Evolutionary conservation across 306 rosid species (phyloP).

Genomic region (Fagus crenata): DNA sequence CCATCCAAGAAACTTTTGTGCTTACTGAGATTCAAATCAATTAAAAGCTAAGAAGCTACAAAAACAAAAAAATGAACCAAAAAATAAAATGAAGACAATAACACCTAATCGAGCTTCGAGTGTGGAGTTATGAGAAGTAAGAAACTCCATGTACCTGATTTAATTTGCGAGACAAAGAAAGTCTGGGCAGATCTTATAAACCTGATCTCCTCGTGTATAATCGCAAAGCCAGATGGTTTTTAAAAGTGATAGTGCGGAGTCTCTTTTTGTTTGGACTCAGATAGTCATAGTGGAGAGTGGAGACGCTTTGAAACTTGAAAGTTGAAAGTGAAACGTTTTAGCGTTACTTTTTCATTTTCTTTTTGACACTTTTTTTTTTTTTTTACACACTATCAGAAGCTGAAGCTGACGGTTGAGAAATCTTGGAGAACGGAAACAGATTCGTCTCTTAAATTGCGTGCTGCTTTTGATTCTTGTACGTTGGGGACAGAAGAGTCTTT

Average conservation of each 20-base stretch:
- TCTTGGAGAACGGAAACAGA: too few species aligned
- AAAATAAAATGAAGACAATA: background rate
- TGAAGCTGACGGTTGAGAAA: too few species aligned
- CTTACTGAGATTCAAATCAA: conserved; percentile 19
- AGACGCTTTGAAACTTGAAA: too few species aligned
- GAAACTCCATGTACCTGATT: background rate
- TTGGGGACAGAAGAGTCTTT: background rate
- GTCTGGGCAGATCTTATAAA: background rate
- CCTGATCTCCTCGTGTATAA: too few species aligned
- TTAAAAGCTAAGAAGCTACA: conserved; percentile 17
- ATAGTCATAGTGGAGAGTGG: too few species aligned
- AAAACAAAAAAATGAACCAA: background rate
- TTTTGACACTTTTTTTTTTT: too few species aligned
- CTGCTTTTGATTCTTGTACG: background rate
- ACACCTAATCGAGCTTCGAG: background rate
- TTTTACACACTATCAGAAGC: too few species aligned
- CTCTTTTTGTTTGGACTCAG: background rate
- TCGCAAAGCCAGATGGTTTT: too few species aligned
- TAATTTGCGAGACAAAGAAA: background rate
- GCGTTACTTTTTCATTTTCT: background rate
- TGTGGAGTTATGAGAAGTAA: background rate
- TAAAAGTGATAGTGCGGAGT: background rate
- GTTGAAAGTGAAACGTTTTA: background rate
- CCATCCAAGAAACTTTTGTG: conserved; percentile 40
- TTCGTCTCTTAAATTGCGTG: too few species aligned